These are phyloP conservation scores for Plasmodiophora brassicae DNA, from an alignment of 208 protist species.

Conservation along the genomic window DNA sequence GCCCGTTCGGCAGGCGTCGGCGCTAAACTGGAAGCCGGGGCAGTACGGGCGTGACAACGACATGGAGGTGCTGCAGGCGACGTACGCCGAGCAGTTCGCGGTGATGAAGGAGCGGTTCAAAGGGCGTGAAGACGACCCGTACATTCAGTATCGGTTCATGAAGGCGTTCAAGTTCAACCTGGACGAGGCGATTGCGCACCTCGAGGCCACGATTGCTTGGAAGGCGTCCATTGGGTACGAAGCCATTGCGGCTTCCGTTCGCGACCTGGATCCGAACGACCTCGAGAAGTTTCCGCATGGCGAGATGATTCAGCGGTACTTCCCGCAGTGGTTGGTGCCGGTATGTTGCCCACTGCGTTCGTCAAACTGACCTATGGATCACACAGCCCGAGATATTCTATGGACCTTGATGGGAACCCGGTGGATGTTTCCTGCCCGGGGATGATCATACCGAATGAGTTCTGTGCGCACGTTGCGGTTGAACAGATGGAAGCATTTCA, in stretches of 20 bases:
- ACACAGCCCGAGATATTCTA: constrained; percentile 2
- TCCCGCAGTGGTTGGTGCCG: background rate
- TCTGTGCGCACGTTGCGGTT: background rate
- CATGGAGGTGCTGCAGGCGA: background rate
- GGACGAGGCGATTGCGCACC: background rate
- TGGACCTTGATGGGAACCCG: background rate
- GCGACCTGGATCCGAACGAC: background rate
- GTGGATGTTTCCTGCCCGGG: background rate
- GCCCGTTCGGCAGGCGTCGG: too few species aligned
- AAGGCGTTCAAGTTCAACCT: constrained; percentile 17
- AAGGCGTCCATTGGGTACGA: background rate
- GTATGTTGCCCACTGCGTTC: background rate
- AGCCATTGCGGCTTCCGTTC: background rate
- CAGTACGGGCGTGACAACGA: background rate
- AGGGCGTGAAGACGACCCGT: background rate
- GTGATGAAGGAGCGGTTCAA: background rate
- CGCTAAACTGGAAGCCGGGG: too few species aligned
- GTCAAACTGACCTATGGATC: too few species aligned
- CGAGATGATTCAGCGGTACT: background rate
- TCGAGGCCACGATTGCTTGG: background rate
- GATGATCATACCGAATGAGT: background rate
- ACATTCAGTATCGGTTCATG: background rate
- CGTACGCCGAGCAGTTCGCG: background rate
- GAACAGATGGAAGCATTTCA: background rate
- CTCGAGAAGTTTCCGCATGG: background rate